phyloP scores from a whole-genome alignment of 148 eudicot species.

The Amaranthus hypochondriacus region DNA sequence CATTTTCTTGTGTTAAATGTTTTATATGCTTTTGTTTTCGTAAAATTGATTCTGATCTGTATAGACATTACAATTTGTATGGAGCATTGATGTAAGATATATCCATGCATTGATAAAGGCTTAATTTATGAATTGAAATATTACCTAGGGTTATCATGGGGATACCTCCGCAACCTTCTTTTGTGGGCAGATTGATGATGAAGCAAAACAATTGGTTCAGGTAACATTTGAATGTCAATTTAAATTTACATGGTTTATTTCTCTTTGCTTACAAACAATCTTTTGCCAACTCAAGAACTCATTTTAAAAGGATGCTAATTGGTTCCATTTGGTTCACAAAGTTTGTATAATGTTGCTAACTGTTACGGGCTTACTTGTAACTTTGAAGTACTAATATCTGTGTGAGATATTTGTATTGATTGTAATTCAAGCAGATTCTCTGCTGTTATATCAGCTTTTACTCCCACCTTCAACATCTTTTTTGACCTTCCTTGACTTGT shows the following conservation, averaged over 20 bases:
- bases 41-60: neutral
- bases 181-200: conserved; percentile 76
- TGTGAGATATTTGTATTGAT: no score
- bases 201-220: conserved; percentile 80
- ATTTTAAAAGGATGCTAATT: no score
- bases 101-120: neutral
- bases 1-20: neutral
- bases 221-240: conserved; percentile 30
- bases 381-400: no score
- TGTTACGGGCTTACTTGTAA: no score
- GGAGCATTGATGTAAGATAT: neutral
- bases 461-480: no score
- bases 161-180: conserved; percentile 92
- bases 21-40: neutral
- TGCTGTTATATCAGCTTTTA: no score
- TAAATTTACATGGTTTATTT: neutral
- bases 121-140: neutral
- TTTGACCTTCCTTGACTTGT: no score
- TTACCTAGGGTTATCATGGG: conserved; percentile 90
- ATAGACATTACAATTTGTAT: neutral
- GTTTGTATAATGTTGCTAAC: no score
- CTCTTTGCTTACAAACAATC: neutral
- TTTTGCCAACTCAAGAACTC: neutral
- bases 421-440: no score
- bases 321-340: no score